These are phyloP conservation scores for Silene noctiflora DNA, from an alignment of 179 eudicot genomes.

Conservation along the genomic window DNA sequence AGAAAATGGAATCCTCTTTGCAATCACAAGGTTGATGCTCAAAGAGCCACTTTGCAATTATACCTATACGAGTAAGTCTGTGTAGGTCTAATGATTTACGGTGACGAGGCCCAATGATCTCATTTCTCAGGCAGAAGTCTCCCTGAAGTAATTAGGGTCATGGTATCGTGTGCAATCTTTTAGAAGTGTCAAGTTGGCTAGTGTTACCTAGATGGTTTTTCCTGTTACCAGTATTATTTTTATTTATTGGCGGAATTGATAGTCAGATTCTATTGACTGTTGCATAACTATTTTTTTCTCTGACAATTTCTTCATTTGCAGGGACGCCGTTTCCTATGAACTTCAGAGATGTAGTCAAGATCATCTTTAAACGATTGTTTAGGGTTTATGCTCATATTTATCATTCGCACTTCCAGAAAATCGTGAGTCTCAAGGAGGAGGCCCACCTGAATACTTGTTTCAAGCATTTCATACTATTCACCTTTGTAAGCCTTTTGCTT, in stretches of 20 bases:
- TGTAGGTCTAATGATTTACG: not conserved
- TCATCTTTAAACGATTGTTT: slow-evolving; percentile 86
- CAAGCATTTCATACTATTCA: slow-evolving; percentile 93
- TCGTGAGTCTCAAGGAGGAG: slow-evolving; percentile 92
- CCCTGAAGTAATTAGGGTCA: not conserved
- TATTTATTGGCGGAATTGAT: not conserved
- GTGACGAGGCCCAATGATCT: not conserved
- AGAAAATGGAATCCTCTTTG: not conserved
- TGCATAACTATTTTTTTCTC: too few species aligned
- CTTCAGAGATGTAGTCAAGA: slow-evolving; percentile 93
- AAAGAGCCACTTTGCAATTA: not conserved
- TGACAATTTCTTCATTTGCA: slow-evolving; percentile 23
- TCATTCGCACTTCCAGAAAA: slow-evolving; percentile 98
- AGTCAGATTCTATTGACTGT: too few species aligned
- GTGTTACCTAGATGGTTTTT: slow-evolving; percentile 2
- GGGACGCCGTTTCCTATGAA: slow-evolving; percentile 94
- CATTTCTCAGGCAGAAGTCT: not conserved
- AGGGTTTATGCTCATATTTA: slow-evolving; percentile 98
- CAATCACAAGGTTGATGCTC: not conserved
- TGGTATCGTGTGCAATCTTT: not conserved
- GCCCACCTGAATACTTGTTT: slow-evolving; percentile 96
- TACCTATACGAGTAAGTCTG: not conserved
- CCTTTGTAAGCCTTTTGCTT: slow-evolving; percentile 61
- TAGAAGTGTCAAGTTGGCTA: not conserved
- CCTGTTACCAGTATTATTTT: not conserved